Evolutionary conservation across 192 early-diverging fungal genomes (phyloP).

Genomic region (Globomyces pollinis-pini): DNA sequence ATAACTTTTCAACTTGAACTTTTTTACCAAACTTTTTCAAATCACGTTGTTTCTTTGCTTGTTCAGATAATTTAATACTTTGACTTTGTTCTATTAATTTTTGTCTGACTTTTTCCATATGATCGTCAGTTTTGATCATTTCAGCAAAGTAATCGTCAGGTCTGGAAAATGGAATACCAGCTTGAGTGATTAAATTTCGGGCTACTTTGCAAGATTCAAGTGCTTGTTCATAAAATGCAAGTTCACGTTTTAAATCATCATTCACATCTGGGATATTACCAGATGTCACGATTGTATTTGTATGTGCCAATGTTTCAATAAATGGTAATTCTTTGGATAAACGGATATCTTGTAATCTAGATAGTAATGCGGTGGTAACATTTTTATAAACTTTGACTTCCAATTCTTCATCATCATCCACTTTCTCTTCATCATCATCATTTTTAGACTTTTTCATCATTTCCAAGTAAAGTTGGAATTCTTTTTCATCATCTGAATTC

Average conservation of each 20-base stretch:
- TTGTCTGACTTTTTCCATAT: slow-evolving; percentile 87
- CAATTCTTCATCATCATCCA: slow-evolving; percentile 12
- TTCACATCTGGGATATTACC: slow-evolving; percentile 44
- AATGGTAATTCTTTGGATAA: slow-evolving; percentile 32
- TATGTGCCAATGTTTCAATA: slow-evolving; percentile 39
- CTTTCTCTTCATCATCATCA: slow-evolving; percentile 13
- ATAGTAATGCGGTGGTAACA: slow-evolving; percentile 25
- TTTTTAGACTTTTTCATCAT: slow-evolving; percentile 19
- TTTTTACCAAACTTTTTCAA: slow-evolving; percentile 97
- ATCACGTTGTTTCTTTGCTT: slow-evolving; percentile 79
- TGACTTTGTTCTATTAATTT: slow-evolving; percentile 76
- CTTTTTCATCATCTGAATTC: slow-evolving; percentile 24
- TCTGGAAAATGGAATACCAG: slow-evolving; percentile 67
- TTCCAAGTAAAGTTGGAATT: slow-evolving; percentile 25
- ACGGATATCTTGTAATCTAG: slow-evolving; percentile 32
- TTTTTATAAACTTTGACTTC: slow-evolving; percentile 23
- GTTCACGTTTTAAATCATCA: slow-evolving; percentile 88
- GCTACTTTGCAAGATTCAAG: slow-evolving; percentile 66
- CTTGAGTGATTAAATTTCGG: slow-evolving; percentile 50
- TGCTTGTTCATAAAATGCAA: slow-evolving; percentile 90
- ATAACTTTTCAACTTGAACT: slow-evolving; percentile 87
- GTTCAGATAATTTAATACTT: slow-evolving; percentile 69
- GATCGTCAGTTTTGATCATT: slow-evolving; percentile 95
- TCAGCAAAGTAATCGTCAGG: slow-evolving; percentile 98
- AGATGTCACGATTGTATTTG: slow-evolving; percentile 22